Base-by-base conservation (phyloP, 139 green algal genomes). In the Klebsormidium nitens region DNA sequence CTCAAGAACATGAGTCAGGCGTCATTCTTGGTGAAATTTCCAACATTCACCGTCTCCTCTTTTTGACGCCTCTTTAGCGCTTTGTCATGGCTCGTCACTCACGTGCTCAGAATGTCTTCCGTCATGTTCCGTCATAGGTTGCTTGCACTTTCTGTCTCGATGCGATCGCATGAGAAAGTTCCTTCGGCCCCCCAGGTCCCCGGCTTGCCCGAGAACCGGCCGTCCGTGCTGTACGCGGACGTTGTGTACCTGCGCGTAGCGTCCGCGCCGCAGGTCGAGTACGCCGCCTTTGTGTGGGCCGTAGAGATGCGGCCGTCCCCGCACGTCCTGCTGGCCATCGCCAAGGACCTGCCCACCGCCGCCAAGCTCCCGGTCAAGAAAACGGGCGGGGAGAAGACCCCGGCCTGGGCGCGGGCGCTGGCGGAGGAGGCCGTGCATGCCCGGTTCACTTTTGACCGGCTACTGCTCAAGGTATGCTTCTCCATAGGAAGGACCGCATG, bases 401-500 rank as follows among this genome's bases (percentile, higher is more conserved):
- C 39, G 5, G 4, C 8, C 26, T 26, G 5, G 37, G 11, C 40
- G 5, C 36, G 26, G 37, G 5, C 11, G 42, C 36, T 67, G 32
- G 59, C 37, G 59, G 31, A 67, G 29, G 59, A 39, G 32, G 26
- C 5, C 5, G 39, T 67, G 5, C 59, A 67, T 46, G 59, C 40
- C n/a, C 59, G 59, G 5, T 67, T 67, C 14, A 59, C 29, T 34
- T 67, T 67, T 62, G 59, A 67, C 40, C 39, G 59, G 29, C 17
- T 67, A 11, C 29, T 44, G 5, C 34, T 67, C 29, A 26, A 46
- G 59, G 59, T 67, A 55, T 55, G 23, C 46, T 23, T 55, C 46
- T 55, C 46, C 23, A 31, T n/a, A n/a, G n/a, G n/a, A n/a, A n/a
- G n/a, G n/a, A n/a, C n/a, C n/a, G n/a, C n/a, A n/a, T n/a, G n/a